Evolutionary conservation across 176 grass and related monocot genomes (phyloP).

Genomic region (Oryza nivara): DNA sequence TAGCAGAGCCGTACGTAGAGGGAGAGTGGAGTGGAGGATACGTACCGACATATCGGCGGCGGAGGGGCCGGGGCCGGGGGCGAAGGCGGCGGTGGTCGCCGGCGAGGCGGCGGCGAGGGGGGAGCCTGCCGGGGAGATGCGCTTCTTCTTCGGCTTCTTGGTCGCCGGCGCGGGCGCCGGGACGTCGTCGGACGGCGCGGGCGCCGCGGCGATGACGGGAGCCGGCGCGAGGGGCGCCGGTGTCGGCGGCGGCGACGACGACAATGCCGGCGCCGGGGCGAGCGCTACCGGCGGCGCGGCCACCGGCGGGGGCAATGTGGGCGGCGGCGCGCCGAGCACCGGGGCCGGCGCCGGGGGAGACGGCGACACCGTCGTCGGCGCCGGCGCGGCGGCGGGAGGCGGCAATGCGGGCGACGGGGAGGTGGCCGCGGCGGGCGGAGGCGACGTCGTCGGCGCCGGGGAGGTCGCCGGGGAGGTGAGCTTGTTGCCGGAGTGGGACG

Average conservation of each 20-base stretch:
- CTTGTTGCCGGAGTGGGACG: conserved; percentile 34
- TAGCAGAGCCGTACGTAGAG: neutral
- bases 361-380: conserved; percentile 24
- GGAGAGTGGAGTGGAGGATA: neutral
- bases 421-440: neutral
- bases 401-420: conserved; percentile 37
- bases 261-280: neutral
- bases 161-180: conserved; percentile 29
- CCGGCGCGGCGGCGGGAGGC: neutral
- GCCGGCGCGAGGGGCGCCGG: conserved; percentile 5
- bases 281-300: neutral
- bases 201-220: neutral
- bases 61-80: conserved; percentile 52
- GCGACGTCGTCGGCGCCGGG: neutral
- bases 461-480: conserved; percentile 35
- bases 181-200: neutral
- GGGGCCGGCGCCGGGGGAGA: conserved; percentile 7
- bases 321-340: too few species aligned
- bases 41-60: conserved; percentile 71
- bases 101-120: conserved; percentile 41
- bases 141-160: conserved; percentile 48
- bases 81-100: neutral
- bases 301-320: neutral
- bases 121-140: neutral
- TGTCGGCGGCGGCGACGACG: neutral